Evolutionary conservation across 2,329 filamentous ascomycete genomes (phyloP).

Genomic region (Trichoderma atroviride): DNA sequence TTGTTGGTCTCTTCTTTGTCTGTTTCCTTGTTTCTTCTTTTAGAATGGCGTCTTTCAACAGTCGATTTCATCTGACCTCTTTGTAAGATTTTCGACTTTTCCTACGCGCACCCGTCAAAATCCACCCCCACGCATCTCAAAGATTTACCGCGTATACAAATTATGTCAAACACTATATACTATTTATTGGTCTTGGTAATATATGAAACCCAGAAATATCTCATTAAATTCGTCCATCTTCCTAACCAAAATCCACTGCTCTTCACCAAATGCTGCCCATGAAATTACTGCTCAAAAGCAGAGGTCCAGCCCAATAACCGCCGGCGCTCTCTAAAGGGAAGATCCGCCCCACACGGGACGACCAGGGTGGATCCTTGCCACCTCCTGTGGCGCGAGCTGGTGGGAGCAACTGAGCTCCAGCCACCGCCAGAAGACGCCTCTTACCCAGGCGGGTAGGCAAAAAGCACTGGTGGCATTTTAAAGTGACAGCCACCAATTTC

Average conservation of each 20-base stretch:
- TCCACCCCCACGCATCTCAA: not conserved
- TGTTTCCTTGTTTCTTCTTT: not conserved
- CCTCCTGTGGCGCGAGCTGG: conserved; percentile 34
- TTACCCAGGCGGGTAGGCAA: not conserved
- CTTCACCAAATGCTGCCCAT: not conserved
- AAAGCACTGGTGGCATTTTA: not conserved
- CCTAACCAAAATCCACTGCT: not conserved
- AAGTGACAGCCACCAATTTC: conserved; percentile 11
- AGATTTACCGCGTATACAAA: not conserved
- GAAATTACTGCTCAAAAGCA: not conserved
- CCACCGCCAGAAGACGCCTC: conserved; percentile 25
- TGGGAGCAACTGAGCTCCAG: conserved; percentile 30
- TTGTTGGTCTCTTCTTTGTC: not conserved
- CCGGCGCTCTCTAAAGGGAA: conserved; percentile 1
- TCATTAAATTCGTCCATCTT: not conserved
- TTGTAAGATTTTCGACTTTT: not conserved
- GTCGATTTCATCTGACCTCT: not conserved
- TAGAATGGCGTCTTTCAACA: not conserved
- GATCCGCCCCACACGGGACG: conserved; percentile 24
- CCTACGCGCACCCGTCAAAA: not conserved
- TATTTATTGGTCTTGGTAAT: not conserved
- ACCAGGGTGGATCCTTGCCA: conserved; percentile 29
- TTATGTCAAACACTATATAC: not conserved
- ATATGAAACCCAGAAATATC: not conserved
- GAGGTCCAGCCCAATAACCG: conserved; percentile 4